These are phyloP conservation scores for Suhomyces taliae DNA, from an alignment of 1,139 yeast species.

Conservation along the genomic window DNA sequence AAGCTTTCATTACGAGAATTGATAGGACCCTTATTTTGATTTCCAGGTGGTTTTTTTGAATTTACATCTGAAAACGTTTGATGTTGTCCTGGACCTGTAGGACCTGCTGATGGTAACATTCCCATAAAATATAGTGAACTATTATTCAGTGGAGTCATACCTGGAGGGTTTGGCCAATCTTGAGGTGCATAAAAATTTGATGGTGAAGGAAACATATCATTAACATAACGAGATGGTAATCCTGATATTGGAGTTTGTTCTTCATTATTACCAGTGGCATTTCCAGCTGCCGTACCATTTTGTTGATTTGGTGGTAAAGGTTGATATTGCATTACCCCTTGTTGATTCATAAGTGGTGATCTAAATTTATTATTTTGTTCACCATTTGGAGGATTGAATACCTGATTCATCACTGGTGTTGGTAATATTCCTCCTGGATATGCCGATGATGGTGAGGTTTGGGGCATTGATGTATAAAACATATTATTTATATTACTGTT, in stretches of 20 bases:
- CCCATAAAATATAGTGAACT: slow-evolving; percentile 17
- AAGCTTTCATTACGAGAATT: slow-evolving; percentile 10
- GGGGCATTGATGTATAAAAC: slow-evolving; percentile 31
- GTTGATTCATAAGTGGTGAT: slow-evolving; percentile 2
- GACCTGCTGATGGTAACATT: slow-evolving; percentile 17
- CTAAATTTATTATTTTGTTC: slow-evolving; percentile 7
- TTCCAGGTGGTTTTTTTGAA: neutral
- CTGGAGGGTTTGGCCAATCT: slow-evolving; percentile 41
- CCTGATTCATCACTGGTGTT: slow-evolving; percentile 41
- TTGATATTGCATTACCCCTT: slow-evolving; percentile 3
- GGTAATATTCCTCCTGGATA: slow-evolving; percentile 30
- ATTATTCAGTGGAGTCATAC: slow-evolving; percentile 34
- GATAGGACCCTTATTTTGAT: slow-evolving; percentile 2
- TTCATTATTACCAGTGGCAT: slow-evolving; percentile 23
- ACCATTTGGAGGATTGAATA: slow-evolving; percentile 21
- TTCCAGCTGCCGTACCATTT: neutral
- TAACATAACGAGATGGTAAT: slow-evolving; percentile 51
- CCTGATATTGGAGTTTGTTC: slow-evolving; percentile 54
- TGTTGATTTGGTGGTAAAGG: neutral
- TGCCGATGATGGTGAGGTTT: slow-evolving; percentile 25
- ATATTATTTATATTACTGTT: slow-evolving; percentile 10
- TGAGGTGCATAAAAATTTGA: slow-evolving; percentile 49
- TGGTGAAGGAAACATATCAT: slow-evolving; percentile 58
- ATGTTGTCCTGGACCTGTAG: slow-evolving; percentile 10
- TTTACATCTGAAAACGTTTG: slow-evolving; percentile 5